Base-by-base conservation (phyloP, 495 filamentous ascomycete genomes). In the Xylaria bambusicola region DNA sequence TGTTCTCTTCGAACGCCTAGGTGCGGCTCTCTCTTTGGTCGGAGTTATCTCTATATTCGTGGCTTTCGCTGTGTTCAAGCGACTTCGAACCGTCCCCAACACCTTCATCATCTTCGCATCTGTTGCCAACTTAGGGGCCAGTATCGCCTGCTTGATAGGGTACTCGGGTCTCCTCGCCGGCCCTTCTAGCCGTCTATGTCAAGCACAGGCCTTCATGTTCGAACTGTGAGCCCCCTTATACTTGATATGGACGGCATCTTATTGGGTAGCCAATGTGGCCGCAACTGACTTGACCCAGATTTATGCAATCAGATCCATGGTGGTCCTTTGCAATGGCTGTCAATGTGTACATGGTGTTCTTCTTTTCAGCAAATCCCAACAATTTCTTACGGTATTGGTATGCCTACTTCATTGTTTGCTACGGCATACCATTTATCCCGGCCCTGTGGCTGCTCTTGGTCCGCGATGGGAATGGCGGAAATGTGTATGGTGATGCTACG, bases 321-420 rank as follows among this genome's bases (percentile, higher is more conserved):
- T 84, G 80, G 83, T 82, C 80, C 35, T 75, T 92, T 50, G 87
- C 87, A 58, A 94, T 95, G 90, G 90, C 91, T 0, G 78, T 88
- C 58, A 95, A 95, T 64, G 91, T 94, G 56, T 92, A 89, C 68
- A 79, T 95, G 54, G 88, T 89, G 31, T 91, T 95, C 69, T 93
- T 94, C 72, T 81, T 82, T 54, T 82, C 84, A 42, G 90, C 85
- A 61, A 84, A 85, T 42, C 83, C 87, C 0, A 75, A 80, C 15
- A 81, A 83, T 24, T 81, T 93, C 51, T 85, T 86, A 8, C 74
- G 73, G 6, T 75, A 92, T 29, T 85, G 92, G 66, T 86, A 83
- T 77, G 79, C 83, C 44, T 95, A 95, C 62, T 73, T 84, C 8
- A 21, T 87, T 0, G 72, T 83, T 49, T 93, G 88, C 72, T 96